Conservation (phyloP, 441 rosid species). For the Biscutella laevigata region DNA sequence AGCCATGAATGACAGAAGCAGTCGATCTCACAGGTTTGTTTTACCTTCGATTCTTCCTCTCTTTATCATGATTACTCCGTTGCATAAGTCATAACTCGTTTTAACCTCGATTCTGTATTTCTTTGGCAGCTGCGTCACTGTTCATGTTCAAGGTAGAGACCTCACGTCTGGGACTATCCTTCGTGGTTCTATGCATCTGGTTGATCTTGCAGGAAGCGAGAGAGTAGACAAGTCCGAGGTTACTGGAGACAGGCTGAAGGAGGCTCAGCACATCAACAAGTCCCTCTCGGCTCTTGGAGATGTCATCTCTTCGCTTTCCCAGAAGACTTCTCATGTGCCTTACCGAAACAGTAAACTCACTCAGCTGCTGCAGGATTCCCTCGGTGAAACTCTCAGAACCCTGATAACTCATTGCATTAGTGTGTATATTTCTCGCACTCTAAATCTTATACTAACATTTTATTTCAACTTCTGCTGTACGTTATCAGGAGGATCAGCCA, state of each 20-base stretch:
- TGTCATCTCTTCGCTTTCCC: conserved; percentile 62
- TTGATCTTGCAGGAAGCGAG: conserved; percentile 73
- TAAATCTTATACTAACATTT: neutral
- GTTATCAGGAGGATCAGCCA: conserved; percentile 60
- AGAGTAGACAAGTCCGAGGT: conserved; percentile 70
- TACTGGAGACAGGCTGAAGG: conserved; percentile 60
- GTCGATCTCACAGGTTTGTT: conserved; percentile 68
- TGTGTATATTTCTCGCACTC: neutral
- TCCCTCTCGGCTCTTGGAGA: conserved; percentile 72
- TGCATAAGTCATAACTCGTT: neutral
- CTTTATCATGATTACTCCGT: neutral
- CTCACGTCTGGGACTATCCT: conserved; percentile 47
- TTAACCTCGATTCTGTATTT: neutral
- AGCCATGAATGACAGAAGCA: conserved; percentile 75
- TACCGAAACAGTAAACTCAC: conserved; percentile 70
- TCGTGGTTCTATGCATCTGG: conserved; percentile 66
- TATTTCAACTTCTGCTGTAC: too few relatives aligned
- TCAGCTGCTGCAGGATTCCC: conserved; percentile 66
- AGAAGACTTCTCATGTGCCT: conserved; percentile 54
- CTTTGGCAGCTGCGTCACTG: conserved; percentile 53
- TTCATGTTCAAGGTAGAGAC: conserved; percentile 67
- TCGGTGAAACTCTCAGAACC: conserved; percentile 36
- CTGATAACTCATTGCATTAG: neutral
- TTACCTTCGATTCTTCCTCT: neutral
- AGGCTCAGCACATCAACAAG: conserved; percentile 60